A percentile compares a stretch with the other conserved stretches of the same genome.
phyloP scores from a whole-genome alignment of 768 basidiomycete genomes.

The Boletellus ananas region DNA sequence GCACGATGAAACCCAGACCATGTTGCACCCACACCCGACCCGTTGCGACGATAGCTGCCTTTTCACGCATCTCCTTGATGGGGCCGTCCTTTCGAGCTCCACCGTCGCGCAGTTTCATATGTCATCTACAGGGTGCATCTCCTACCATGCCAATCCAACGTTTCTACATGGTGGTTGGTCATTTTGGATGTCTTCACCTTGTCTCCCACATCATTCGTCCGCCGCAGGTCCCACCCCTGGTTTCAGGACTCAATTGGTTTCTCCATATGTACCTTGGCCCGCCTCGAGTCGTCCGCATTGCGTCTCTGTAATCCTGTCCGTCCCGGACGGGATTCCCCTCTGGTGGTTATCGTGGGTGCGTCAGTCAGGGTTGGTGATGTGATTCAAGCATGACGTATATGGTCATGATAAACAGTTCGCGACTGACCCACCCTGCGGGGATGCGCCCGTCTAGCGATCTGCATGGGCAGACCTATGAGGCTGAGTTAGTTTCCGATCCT shows the following conservation, averaged over 20 bases:
- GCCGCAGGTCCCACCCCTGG: constrained; percentile 3
- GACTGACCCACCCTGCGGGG: background rate
- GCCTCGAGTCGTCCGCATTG: constrained; percentile 26
- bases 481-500: background rate
- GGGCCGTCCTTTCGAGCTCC: background rate
- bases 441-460: background rate
- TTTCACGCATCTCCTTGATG: too few species aligned
- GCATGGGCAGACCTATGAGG: background rate
- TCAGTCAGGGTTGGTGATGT: background rate
- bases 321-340: constrained; percentile 8
- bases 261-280: background rate
- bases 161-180: constrained; percentile 19
- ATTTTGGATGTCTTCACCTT: constrained; percentile 6
- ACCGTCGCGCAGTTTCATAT: background rate
- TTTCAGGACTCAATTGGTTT: constrained; percentile 1
- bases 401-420: background rate
- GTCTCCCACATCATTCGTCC: constrained; percentile 1
- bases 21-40: too few species aligned
- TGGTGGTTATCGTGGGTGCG: constrained; percentile 1
- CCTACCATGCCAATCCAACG: constrained; percentile 22
- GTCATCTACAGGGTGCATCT: background rate
- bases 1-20: background rate
- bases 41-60: too few species aligned
- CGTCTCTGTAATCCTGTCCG: background rate
- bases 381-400: background rate